Evolutionary conservation across 2,329 filamentous ascomycete genomes (phyloP), one percentile per base, ranked within the genome.

Genomic region (Dactylonectria estremocensis): DNA sequence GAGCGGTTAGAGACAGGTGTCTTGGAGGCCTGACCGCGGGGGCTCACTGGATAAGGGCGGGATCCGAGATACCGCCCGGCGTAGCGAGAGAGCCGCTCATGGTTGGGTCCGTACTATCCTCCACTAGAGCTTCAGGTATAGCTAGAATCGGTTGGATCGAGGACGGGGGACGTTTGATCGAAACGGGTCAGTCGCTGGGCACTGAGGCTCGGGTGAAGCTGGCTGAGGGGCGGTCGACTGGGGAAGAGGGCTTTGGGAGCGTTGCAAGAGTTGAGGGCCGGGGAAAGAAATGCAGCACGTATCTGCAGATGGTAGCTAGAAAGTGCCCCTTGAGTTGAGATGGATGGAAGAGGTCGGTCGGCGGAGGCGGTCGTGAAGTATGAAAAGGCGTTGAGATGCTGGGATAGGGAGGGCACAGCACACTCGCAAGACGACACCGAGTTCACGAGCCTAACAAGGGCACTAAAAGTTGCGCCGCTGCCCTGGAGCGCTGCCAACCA

Each of bases 31-130:
- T 64, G 56, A 67, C 61, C 61, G 68, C 66, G 67, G 71, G 63
- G 59, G 72, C 80, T 79, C 71, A 91, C 89, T 89, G 90, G 83
- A 91, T 91, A 76, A 91, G 87, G 77, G 88, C 87, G 73, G 89
- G 89, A 83, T 91, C 89, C 69, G 89, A 90, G 80, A 91, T 91
- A 77, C 89, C 89, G 73, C 88, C 89, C 80, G 82, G 80, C 46
- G 82, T 80, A 72, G 78, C 78, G 69, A 87, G 79, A 69, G 76
- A 76, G 66, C 75, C 68, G 71, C 76, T 82, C 80, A 82, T 82
- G 54, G 65, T 79, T 56, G 69, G 54, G 37, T 49, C 62, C 56
- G 50, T 61, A 53, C 59, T 60, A 66, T 63, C 67, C 66, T 66
- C 48, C 59, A 59, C 61, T 56, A 63, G 54, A 46, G 53, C 49